phyloP scores from a whole-genome alignment of 2,329 filamentous ascomycete species.

The Pseudogymnoascus sp. region DNA sequence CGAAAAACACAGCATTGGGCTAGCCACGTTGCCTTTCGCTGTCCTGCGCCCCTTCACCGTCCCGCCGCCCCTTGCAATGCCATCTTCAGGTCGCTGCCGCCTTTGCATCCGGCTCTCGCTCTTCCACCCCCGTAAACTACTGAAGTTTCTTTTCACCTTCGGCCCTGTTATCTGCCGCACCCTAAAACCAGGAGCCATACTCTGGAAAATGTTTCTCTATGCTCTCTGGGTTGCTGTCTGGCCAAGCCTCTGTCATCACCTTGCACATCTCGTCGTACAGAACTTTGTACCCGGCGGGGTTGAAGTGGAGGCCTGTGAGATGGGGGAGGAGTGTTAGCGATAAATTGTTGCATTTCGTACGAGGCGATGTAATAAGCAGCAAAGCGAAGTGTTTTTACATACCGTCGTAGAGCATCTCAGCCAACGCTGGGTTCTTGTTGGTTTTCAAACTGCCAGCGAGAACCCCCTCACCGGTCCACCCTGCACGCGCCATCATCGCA shows the following conservation, averaged over 20 bases:
- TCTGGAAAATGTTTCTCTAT: conserved; percentile 5
- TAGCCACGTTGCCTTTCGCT: not conserved
- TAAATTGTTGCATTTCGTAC: conserved; percentile 25
- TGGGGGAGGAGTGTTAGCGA: conserved; percentile 35
- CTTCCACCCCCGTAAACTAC: not conserved
- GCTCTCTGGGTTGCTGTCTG: conserved; percentile 17
- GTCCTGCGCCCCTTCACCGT: not conserved
- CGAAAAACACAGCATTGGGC: not conserved
- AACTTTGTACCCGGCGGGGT: conserved; percentile 45
- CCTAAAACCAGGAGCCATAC: not conserved
- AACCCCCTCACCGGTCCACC: conserved; percentile 44
- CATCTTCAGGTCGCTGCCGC: not conserved
- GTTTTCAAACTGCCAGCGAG: conserved; percentile 7
- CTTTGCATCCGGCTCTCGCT: not conserved
- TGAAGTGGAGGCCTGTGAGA: conserved; percentile 56
- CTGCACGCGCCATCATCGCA: conserved; percentile 66
- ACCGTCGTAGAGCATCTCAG: conserved; percentile 2
- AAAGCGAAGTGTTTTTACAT: conserved; percentile 21
- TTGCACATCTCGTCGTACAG: conserved; percentile 43
- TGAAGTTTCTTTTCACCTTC: not conserved
- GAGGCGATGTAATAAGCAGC: conserved; percentile 30
- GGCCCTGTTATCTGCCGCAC: not conserved
- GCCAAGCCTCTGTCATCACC: conserved; percentile 42
- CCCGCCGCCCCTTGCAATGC: not conserved
- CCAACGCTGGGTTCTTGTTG: not conserved